A percentile compares a stretch with the other conserved stretches of the same genome.
These are phyloP conservation scores for Apiotrichum porosum DNA, from an alignment of 1,284 basidiomycete species.

Conservation along the genomic window DNA sequence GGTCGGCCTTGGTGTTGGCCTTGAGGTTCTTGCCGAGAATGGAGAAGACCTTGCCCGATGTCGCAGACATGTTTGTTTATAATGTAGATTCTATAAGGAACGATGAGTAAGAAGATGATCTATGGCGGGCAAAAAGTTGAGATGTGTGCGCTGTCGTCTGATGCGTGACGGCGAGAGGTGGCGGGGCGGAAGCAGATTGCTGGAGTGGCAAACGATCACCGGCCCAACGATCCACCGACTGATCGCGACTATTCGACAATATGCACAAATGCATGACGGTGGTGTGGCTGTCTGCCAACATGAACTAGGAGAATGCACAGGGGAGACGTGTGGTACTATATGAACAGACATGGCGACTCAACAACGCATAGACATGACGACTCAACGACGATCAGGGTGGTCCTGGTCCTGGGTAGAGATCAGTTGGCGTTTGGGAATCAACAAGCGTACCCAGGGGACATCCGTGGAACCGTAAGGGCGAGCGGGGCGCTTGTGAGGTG, in stretches of 20 bases:
- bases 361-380: too few species aligned
- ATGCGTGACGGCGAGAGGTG: background rate
- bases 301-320: too few species aligned
- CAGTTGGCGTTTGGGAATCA: too few species aligned
- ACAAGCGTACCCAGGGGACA: conserved; percentile 44
- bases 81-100: background rate
- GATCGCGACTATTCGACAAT: too few species aligned
- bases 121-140: background rate
- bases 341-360: too few species aligned
- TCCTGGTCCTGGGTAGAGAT: too few species aligned
- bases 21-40: conserved; percentile 73
- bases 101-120: background rate
- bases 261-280: too few species aligned
- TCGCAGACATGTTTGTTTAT: conserved; percentile 14
- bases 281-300: too few species aligned
- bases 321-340: too few species aligned
- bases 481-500: conserved; percentile 39
- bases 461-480: conserved; percentile 32
- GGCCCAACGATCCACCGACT: too few species aligned
- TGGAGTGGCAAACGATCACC: background rate
- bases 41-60: conserved; percentile 52
- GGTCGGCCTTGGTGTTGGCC: conserved; percentile 72
- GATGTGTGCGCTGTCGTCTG: background rate
- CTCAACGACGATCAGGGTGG: too few species aligned
- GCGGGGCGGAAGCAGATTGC: background rate